Percentiles rank a stretch among this genome's conserved stretches.
Evolutionary conservation across 164 flowering plant genomes (phyloP).

Genomic region (Vitis riparia): DNA sequence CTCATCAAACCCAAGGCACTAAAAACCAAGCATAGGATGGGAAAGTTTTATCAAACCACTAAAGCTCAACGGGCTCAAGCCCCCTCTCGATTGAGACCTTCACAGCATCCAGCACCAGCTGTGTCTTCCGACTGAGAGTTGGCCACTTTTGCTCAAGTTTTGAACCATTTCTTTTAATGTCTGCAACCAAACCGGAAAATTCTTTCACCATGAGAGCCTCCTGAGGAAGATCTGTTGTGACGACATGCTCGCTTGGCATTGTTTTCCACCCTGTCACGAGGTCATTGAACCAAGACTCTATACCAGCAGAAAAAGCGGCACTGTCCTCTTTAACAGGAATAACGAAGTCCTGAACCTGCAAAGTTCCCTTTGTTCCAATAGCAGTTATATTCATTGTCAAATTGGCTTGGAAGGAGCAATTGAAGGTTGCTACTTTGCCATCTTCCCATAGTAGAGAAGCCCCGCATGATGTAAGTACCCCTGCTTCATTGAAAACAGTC

Average conservation of each 20-base stretch:
- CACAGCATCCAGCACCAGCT: conserved; percentile 65
- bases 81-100: conserved; percentile 55
- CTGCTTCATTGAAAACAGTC: conserved; percentile 49
- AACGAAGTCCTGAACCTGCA: conserved; percentile 58
- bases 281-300: conserved; percentile 36
- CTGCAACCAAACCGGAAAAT: conserved; percentile 50
- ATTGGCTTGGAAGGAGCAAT: conserved; percentile 59
- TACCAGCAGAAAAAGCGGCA: conserved; percentile 31
- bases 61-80: conserved; percentile 44
- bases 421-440: conserved; percentile 57
- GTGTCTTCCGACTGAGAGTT: conserved; percentile 63
- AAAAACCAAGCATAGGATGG: too few species aligned
- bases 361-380: conserved; percentile 56
- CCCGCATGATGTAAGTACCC: conserved; percentile 63
- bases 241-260: conserved; percentile 46
- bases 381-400: conserved; percentile 59
- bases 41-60: too few species aligned
- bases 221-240: conserved; percentile 57
- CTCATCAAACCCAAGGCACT: too few species aligned
- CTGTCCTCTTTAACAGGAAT: conserved; percentile 56
- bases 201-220: conserved; percentile 72
- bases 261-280: conserved; percentile 42
- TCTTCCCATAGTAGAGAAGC: conserved; percentile 62
- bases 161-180: conserved; percentile 36
- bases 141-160: conserved; percentile 65